Conservation (phyloP, 768 basidiomycete species). For the Russula sp. region DNA sequence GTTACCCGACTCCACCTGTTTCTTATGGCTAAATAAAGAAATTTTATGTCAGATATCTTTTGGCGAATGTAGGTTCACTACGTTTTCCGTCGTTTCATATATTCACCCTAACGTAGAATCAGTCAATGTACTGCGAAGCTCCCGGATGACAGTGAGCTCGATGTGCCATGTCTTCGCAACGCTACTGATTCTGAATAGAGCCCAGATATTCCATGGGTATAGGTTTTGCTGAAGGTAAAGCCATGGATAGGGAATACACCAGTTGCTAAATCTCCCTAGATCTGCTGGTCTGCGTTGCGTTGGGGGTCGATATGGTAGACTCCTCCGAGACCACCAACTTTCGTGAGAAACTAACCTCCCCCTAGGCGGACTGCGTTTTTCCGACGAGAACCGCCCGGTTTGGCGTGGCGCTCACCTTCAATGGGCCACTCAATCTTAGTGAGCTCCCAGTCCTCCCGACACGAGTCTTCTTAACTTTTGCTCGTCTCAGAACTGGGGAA, state of each 20-base stretch:
- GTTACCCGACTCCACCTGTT: conserved; percentile 6
- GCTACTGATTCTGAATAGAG: conserved; percentile 36
- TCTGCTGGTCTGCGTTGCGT: conserved; percentile 80
- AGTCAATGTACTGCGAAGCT: conserved; percentile 74
- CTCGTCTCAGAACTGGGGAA: conserved; percentile 49
- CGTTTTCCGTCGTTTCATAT: conserved; percentile 13
- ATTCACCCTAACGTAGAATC: conserved; percentile 42
- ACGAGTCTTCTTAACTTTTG: neutral
- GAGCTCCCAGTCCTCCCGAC: conserved; percentile 21
- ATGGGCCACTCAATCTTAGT: conserved; percentile 81
- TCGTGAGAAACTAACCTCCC: neutral
- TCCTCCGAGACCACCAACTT: neutral
- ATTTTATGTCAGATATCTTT: conserved; percentile 50
- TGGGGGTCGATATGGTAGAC: conserved; percentile 87
- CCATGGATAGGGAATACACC: neutral
- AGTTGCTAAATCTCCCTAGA: conserved; percentile 37
- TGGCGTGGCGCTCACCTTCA: conserved; percentile 79
- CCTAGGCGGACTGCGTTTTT: conserved; percentile 86
- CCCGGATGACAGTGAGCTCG: conserved; percentile 61
- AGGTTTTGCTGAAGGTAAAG: conserved; percentile 80
- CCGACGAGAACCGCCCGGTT: conserved; percentile 90
- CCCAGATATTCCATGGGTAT: conserved; percentile 92
- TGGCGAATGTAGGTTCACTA: conserved; percentile 63
- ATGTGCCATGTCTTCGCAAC: neutral
- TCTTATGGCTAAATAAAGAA: neutral